phyloP scores from a whole-genome alignment of 225 moss, liverwort and hornwort genomes.

The Polytrichum formosum region DNA sequence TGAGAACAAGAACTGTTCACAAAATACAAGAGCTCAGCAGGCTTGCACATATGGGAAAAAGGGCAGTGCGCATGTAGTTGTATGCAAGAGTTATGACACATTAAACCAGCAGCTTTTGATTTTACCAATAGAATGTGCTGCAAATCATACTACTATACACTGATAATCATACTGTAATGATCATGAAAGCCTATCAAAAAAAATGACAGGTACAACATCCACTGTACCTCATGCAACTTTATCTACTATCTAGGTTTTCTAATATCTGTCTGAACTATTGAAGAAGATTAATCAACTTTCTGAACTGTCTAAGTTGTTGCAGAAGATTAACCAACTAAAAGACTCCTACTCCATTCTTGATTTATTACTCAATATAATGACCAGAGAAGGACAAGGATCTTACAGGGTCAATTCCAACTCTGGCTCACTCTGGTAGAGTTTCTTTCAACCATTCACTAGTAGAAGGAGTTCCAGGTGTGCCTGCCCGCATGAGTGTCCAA shows the following conservation, averaged over 20 bases:
- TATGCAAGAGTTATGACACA: background rate
- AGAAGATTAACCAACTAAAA: too few relatives aligned
- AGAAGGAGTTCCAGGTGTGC: slow-evolving; percentile 71
- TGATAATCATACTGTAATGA: background rate
- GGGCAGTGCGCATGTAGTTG: background rate
- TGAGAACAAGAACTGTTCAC: slow-evolving; percentile 94
- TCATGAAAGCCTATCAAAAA: background rate
- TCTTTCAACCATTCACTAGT: slow-evolving; percentile 92
- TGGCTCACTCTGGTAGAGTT: slow-evolving; percentile 70
- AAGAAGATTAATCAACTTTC: too few relatives aligned
- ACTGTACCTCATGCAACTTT: background rate
- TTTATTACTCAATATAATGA: too few relatives aligned
- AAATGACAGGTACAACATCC: background rate
- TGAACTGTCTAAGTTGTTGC: too few relatives aligned
- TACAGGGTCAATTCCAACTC: slow-evolving; percentile 94
- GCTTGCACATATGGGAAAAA: slow-evolving; percentile 17
- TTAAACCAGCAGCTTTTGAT: background rate
- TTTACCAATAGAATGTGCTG: background rate
- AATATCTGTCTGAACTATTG: too few relatives aligned
- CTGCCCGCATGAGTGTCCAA: slow-evolving; percentile 96
- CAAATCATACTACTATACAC: background rate
- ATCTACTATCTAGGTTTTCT: too few relatives aligned
- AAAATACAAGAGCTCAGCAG: slow-evolving; percentile 54
- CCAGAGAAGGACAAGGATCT: slow-evolving; percentile 15
- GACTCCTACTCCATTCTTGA: too few relatives aligned